phyloP scores from a whole-genome alignment of 345 rosid species.

The Acer yangbiense region DNA sequence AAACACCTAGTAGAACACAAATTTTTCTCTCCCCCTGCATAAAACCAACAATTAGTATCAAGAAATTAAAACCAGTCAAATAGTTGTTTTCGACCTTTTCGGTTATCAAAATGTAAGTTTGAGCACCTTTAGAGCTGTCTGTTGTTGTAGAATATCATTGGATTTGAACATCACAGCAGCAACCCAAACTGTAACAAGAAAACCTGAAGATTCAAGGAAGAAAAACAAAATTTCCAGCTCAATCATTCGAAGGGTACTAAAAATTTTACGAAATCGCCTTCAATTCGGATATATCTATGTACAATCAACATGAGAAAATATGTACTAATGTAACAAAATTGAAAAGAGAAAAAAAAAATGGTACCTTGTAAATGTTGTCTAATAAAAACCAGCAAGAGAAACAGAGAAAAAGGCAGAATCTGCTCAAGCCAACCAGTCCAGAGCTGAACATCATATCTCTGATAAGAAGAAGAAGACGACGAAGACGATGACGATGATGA shows the following conservation, averaged over 20 bases:
- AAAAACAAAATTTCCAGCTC: not conserved
- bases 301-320: too few relatives aligned
- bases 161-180: slow-evolving; percentile 97
- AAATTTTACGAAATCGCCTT: too few relatives aligned
- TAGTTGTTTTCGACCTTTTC: not conserved
- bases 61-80: not conserved
- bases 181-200: slow-evolving; percentile 96
- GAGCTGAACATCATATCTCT: slow-evolving; percentile 98
- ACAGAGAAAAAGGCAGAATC: slow-evolving; percentile 92
- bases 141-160: slow-evolving; percentile 89
- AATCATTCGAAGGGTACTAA: not conserved
- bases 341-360: not conserved
- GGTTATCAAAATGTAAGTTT: not conserved
- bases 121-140: slow-evolving; percentile 90
- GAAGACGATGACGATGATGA: not conserved
- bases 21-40: slow-evolving; percentile 96
- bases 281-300: too few relatives aligned
- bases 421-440: slow-evolving; percentile 99
- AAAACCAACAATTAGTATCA: slow-evolving; percentile 23
- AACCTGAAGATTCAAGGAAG: slow-evolving; percentile 55
- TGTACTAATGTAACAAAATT: not conserved
- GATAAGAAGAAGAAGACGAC: slow-evolving; percentile 59
- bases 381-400: slow-evolving; percentile 93
- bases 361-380: slow-evolving; percentile 99
- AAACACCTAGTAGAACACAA: slow-evolving; percentile 68